A percentile compares a stretch with the other conserved stretches of the same genome.
Evolutionary conservation across 1,284 basidiomycete genomes (phyloP).

Genomic region (Mycena citricolor): DNA sequence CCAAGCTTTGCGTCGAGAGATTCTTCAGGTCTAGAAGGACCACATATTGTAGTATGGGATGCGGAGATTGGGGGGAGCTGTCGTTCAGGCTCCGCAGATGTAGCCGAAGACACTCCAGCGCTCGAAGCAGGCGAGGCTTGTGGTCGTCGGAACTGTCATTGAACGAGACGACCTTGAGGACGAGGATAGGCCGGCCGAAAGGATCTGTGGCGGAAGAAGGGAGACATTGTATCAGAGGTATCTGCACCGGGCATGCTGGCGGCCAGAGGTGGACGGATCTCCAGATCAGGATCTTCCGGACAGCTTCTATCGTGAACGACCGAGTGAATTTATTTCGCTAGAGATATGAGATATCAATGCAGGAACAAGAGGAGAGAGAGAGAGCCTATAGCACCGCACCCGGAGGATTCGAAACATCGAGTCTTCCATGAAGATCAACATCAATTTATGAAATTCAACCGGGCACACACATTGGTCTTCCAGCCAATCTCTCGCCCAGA

Average conservation of each 20-base stretch:
- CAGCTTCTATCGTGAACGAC: slow-evolving; percentile 61
- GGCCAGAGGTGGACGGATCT: slow-evolving; percentile 51
- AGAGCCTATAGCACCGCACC: slow-evolving; percentile 44
- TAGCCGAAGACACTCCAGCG: slow-evolving; percentile 54
- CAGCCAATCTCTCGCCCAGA: slow-evolving; percentile 60
- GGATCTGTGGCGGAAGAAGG: slow-evolving; percentile 53
- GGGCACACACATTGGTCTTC: slow-evolving; percentile 52
- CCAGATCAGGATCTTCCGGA: slow-evolving; percentile 58
- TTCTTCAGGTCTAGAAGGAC: slow-evolving; percentile 66
- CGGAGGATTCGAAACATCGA: slow-evolving; percentile 66
- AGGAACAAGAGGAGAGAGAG: slow-evolving; percentile 12
- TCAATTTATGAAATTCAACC: slow-evolving; percentile 9
- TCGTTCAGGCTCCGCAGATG: slow-evolving; percentile 49
- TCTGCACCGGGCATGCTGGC: slow-evolving; percentile 29
- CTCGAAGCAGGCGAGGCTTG: slow-evolving; percentile 44
- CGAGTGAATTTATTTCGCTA: slow-evolving; percentile 68
- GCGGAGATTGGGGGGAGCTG: slow-evolving; percentile 26
- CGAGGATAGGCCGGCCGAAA: slow-evolving; percentile 61
- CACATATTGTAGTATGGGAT: slow-evolving; percentile 62
- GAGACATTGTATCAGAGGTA: slow-evolving; percentile 48
- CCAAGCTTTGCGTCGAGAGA: slow-evolving; percentile 57
- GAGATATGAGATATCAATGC: slow-evolving; percentile 21
- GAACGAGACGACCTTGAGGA: slow-evolving; percentile 44
- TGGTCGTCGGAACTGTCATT: slow-evolving; percentile 36
- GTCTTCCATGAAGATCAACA: slow-evolving; percentile 38